Evolutionary conservation across 805 yeast species (phyloP).

Genomic region (Lipomyces sp.): DNA sequence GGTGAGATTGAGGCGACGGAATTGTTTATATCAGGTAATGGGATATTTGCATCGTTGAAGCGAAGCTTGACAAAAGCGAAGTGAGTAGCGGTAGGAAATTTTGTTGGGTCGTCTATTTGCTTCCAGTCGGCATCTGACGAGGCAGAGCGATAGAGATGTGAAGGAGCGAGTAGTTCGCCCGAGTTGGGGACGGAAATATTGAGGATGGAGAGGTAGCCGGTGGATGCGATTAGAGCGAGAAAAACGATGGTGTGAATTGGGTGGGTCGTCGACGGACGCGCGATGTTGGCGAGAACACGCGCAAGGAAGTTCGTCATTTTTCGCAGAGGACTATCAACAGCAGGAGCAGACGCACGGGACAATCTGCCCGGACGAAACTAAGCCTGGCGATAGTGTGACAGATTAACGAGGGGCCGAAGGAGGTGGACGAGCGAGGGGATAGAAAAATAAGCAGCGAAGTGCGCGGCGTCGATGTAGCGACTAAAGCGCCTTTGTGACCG

Average conservation of each 20-base stretch:
- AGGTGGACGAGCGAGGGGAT: neutral
- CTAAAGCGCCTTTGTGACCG: neutral
- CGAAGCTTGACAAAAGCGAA: constrained; percentile 60
- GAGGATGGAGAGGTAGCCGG: constrained; percentile 72
- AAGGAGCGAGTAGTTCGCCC: constrained; percentile 30
- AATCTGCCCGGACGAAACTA: neutral
- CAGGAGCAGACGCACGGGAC: constrained; percentile 3
- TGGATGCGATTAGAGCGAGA: constrained; percentile 73
- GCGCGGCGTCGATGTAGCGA: neutral
- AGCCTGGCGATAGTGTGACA: constrained; percentile 4
- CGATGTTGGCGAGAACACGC: constrained; percentile 28
- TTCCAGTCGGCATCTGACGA: constrained; percentile 54
- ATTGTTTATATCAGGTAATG: constrained; percentile 24
- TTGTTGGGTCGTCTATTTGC: constrained; percentile 51
- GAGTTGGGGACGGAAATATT: constrained; percentile 47
- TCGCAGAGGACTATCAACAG: neutral
- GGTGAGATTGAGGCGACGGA: constrained; percentile 12
- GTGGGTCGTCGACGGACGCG: constrained; percentile 42
- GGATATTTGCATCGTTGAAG: constrained; percentile 55
- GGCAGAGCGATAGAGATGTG: constrained; percentile 47
- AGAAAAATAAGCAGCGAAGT: constrained; percentile 12
- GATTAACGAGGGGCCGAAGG: neutral
- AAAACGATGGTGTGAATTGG: constrained; percentile 86
- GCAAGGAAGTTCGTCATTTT: constrained; percentile 28
- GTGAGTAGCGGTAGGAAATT: constrained; percentile 53